Percentiles rank a stretch among this genome's conserved stretches.
These are phyloP conservation scores for Naematelia encephala DNA, from an alignment of 768 basidiomycete species.

Conservation along the genomic window DNA sequence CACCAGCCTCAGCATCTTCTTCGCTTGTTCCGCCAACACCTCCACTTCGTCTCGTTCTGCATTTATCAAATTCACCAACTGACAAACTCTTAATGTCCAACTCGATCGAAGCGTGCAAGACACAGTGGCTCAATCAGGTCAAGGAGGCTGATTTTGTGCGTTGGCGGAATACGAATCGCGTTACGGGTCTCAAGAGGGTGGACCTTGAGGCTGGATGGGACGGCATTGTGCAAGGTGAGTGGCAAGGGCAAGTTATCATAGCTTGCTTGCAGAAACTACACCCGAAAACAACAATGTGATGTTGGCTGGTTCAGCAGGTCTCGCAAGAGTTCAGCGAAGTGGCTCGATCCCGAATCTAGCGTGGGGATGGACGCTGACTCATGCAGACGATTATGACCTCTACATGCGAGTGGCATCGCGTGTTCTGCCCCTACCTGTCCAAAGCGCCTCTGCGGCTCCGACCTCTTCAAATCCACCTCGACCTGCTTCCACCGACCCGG, in stretches of 20 bases:
- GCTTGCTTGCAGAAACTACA: not conserved
- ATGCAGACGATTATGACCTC: slow-evolving; percentile 86
- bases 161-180: slow-evolving; percentile 92
- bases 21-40: slow-evolving; percentile 50
- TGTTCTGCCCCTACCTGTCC: slow-evolving; percentile 69
- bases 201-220: slow-evolving; percentile 98
- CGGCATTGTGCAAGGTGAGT: slow-evolving; percentile 87
- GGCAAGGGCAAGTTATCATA: no score
- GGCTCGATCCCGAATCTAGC: no score
- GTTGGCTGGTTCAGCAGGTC: no score
- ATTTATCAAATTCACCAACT: slow-evolving; percentile 78
- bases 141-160: slow-evolving; percentile 97
- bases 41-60: slow-evolving; percentile 67
- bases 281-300: no score
- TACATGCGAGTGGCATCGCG: slow-evolving; percentile 94
- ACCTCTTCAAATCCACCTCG: slow-evolving; percentile 52
- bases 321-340: no score
- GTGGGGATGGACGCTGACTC: no score
- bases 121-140: slow-evolving; percentile 89
- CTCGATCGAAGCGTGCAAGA: slow-evolving; percentile 79
- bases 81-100: slow-evolving; percentile 81
- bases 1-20: slow-evolving; percentile 9
- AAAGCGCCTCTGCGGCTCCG: slow-evolving; percentile 5
- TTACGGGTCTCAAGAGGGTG: slow-evolving; percentile 80
- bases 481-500: slow-evolving; percentile 58